phyloP scores from a whole-genome alignment of 768 basidiomycete genomes.

The Mycena leptocephala region DNA sequence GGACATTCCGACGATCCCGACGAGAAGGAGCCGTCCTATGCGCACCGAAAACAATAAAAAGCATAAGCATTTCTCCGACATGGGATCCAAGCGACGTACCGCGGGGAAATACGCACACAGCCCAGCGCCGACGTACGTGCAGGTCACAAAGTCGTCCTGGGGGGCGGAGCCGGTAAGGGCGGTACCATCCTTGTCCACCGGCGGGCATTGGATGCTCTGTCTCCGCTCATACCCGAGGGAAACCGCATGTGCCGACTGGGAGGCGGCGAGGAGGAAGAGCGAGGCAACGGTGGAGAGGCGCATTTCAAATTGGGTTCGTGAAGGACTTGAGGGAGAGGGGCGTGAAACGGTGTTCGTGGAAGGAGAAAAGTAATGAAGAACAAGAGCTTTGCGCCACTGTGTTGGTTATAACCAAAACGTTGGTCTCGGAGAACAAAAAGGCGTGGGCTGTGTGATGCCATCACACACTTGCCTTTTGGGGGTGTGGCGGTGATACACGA shows the following conservation, averaged over 20 bases:
- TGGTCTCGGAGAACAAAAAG: too few species aligned
- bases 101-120: slow-evolving; percentile 28
- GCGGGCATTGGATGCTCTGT: slow-evolving; percentile 24
- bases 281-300: neutral
- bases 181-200: slow-evolving; percentile 31
- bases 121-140: slow-evolving; percentile 35
- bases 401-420: too few species aligned
- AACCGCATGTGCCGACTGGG: neutral
- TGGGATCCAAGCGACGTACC: neutral
- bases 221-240: neutral
- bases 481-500: too few species aligned
- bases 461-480: too few species aligned
- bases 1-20: slow-evolving; percentile 13
- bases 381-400: too few species aligned
- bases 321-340: neutral
- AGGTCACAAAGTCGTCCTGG: slow-evolving; percentile 26
- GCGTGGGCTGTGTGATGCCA: too few species aligned
- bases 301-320: neutral
- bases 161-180: slow-evolving; percentile 11
- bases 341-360: neutral
- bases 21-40: slow-evolving; percentile 30
- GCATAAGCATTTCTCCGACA: neutral
- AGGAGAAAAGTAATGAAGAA: neutral
- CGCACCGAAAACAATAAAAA: neutral
- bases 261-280: neutral